Conservation (phyloP, 345 rosid genomes). For the Moricandia arvensis region DNA sequence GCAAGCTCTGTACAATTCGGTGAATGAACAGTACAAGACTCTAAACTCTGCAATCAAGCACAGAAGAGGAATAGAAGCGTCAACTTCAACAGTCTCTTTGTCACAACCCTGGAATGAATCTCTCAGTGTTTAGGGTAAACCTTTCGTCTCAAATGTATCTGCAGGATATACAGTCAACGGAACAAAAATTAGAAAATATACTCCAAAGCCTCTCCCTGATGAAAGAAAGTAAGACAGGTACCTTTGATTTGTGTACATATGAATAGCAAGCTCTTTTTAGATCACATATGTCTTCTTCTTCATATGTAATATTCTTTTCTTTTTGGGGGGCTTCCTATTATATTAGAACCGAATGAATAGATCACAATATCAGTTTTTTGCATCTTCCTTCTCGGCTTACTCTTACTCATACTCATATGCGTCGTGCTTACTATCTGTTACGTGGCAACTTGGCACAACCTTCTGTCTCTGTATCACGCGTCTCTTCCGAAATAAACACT, state of each 20-base stretch:
- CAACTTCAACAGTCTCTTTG: constrained; percentile 60
- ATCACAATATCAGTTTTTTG: constrained; percentile 6
- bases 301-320: constrained; percentile 30
- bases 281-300: constrained; percentile 25
- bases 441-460: constrained; percentile 25
- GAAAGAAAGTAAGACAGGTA: constrained; percentile 10
- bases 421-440: constrained; percentile 5
- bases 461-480: constrained; percentile 31
- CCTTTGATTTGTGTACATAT: constrained; percentile 31
- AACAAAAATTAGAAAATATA: not conserved
- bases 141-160: not conserved
- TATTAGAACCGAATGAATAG: constrained; percentile 9
- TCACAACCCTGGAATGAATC: constrained; percentile 82
- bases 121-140: constrained; percentile 22
- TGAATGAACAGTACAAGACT: constrained; percentile 61
- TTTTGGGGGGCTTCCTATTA: constrained; percentile 2
- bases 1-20: constrained; percentile 59
- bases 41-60: constrained; percentile 69
- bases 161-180: constrained; percentile 28
- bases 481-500: constrained; percentile 19
- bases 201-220: constrained; percentile 18
- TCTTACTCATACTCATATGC: not conserved
- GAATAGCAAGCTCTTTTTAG: constrained; percentile 20
- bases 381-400: not conserved
- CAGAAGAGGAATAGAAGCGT: constrained; percentile 62